phyloP scores from a whole-genome alignment of 495 filamentous ascomycete genomes.

The Apodospora peruviana region DNA sequence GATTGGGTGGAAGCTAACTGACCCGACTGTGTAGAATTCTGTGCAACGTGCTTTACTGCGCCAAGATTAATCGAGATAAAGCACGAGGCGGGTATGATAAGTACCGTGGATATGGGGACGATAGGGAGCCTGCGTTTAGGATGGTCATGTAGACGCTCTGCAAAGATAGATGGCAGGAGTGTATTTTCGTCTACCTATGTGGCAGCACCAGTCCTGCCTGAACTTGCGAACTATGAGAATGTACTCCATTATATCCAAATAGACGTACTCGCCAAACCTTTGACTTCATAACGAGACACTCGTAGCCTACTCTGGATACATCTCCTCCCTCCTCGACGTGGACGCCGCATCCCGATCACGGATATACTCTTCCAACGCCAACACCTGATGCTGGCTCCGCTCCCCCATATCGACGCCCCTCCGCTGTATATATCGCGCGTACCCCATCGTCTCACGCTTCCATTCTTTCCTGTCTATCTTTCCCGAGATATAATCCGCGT shows the following conservation, averaged over 20 bases:
- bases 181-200: too few relatives aligned
- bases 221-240: too few relatives aligned
- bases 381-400: slow-evolving; percentile 37
- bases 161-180: too few relatives aligned
- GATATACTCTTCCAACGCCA: slow-evolving; percentile 31
- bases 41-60: slow-evolving; percentile 57
- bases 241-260: too few relatives aligned
- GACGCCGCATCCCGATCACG: slow-evolving; percentile 30
- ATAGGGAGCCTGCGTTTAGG: slow-evolving; percentile 58
- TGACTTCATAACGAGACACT: too few relatives aligned
- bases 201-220: too few relatives aligned
- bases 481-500: slow-evolving; percentile 39
- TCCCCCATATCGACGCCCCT: slow-evolving; percentile 44
- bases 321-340: slow-evolving; percentile 20
- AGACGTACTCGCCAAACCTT: too few relatives aligned
- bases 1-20: slow-evolving; percentile 7
- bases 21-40: slow-evolving; percentile 40
- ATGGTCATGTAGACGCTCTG: slow-evolving; percentile 54
- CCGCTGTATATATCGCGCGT: slow-evolving; percentile 38
- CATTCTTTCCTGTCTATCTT: slow-evolving; percentile 35
- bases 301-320: slow-evolving; percentile 30
- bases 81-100: slow-evolving; percentile 55
- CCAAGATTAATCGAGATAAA: slow-evolving; percentile 61
- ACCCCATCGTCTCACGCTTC: slow-evolving; percentile 39
- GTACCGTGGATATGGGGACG: slow-evolving; percentile 54